These are phyloP conservation scores for Eimeria tenella DNA, from an alignment of 169 alveolate species.

Conservation along the genomic window DNA sequence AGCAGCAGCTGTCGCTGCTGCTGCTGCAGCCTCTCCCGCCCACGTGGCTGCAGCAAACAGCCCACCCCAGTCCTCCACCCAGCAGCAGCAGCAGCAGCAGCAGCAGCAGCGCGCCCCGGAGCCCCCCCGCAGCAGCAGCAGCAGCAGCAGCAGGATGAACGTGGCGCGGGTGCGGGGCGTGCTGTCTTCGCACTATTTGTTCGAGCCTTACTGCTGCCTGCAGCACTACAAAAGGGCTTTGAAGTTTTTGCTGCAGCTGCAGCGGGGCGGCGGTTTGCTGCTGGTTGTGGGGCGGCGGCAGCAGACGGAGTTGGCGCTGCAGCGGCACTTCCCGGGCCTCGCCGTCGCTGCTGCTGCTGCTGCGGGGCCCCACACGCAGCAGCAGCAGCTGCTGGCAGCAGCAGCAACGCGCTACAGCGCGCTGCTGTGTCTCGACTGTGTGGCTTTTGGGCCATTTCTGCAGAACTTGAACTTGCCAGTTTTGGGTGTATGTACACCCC, in stretches of 20 bases:
- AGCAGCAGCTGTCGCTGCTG: not conserved
- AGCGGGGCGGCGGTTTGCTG: not conserved
- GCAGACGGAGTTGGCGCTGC: constrained; percentile 54
- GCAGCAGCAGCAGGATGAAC: constrained; percentile 20
- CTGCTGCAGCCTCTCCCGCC: not conserved
- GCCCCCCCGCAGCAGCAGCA: not conserved
- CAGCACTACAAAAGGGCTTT: constrained; percentile 72
- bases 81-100: not conserved
- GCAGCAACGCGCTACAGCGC: constrained; percentile 55
- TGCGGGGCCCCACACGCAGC: not conserved
- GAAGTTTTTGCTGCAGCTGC: constrained; percentile 74
- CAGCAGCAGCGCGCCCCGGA: not conserved
- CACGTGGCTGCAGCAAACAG: no score
- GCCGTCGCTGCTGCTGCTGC: not conserved
- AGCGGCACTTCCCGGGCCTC: constrained; percentile 62
- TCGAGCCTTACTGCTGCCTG: constrained; percentile 77
- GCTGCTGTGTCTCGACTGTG: constrained; percentile 64
- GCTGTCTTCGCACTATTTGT: constrained; percentile 58
- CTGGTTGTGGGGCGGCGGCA: constrained; percentile 55
- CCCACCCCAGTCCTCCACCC: not conserved
- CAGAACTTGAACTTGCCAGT: constrained; percentile 64
- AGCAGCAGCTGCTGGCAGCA: constrained; percentile 27
- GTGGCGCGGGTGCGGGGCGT: constrained; percentile 41
- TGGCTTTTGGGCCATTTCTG: constrained; percentile 55
- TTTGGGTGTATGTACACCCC: constrained; percentile 73